phyloP scores from a whole-genome alignment of 352 stramenopile genomes.

The Phytophthora capsici region DNA sequence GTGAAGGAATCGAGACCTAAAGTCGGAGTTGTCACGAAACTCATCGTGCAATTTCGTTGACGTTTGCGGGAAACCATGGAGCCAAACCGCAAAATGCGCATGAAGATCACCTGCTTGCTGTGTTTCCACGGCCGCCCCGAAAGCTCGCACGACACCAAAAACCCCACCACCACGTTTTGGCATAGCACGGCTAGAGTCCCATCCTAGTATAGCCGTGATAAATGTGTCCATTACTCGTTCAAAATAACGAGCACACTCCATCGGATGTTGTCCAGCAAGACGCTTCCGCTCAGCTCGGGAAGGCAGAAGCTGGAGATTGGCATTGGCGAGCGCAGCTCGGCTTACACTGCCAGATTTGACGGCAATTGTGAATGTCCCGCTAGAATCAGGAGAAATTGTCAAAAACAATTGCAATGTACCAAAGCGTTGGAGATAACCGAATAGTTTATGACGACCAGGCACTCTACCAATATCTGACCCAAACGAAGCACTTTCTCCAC shows the following conservation, averaged over 20 bases:
- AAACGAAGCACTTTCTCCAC: constrained; percentile 16
- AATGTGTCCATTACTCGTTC: constrained; percentile 23
- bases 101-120: constrained; percentile 35
- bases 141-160: constrained; percentile 38
- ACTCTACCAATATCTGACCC: constrained; percentile 24
- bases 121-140: constrained; percentile 30
- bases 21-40: not conserved
- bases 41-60: not conserved
- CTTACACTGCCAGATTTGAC: constrained; percentile 8
- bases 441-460: constrained; percentile 25
- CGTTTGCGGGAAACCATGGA: constrained; percentile 32
- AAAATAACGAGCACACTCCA: too few species aligned
- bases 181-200: not conserved
- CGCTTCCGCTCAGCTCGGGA: constrained; percentile 20
- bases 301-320: constrained; percentile 17
- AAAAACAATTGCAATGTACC: constrained; percentile 35
- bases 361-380: constrained; percentile 21
- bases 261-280: constrained; percentile 23
- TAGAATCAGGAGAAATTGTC: constrained; percentile 33
- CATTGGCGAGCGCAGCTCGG: not conserved
- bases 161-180: constrained; percentile 22
- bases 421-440: constrained; percentile 30
- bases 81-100: constrained; percentile 35
- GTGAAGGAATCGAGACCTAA: not conserved
- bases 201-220: too few species aligned